Percentiles rank a stretch among this genome's conserved stretches.
These are phyloP conservation scores for Acer yangbiense DNA, from an alignment of 345 rosid genomes.

Conservation along the genomic window DNA sequence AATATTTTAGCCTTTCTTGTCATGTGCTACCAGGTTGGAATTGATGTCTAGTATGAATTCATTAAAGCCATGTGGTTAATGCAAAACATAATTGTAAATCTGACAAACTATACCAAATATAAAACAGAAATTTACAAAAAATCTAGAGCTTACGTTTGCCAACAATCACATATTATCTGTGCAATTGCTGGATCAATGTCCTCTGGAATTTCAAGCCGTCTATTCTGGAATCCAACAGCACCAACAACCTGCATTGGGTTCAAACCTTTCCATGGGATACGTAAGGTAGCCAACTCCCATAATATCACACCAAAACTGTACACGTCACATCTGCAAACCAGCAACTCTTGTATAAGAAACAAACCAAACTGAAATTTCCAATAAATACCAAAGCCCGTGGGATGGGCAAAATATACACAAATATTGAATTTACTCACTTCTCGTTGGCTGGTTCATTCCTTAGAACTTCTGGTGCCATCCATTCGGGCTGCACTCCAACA, in stretches of 20 bases:
- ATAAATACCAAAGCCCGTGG: background rate
- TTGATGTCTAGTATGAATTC: background rate
- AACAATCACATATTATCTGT: slow-evolving; percentile 79
- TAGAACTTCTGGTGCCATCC: slow-evolving; percentile 99
- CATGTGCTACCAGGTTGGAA: background rate
- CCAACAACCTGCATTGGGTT: slow-evolving; percentile 99
- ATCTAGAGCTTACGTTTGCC: slow-evolving; percentile 73
- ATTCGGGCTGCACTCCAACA: slow-evolving; percentile 77
- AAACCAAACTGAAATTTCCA: background rate
- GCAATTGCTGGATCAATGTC: slow-evolving; percentile 71
- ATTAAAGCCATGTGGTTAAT: background rate
- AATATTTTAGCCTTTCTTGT: too few species aligned
- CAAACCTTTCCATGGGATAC: slow-evolving; percentile 90
- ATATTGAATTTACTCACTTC: slow-evolving; percentile 59
- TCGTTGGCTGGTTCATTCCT: slow-evolving; percentile 96
- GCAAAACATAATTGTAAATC: background rate
- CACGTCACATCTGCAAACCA: slow-evolving; percentile 81
- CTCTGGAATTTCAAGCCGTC: slow-evolving; percentile 82
- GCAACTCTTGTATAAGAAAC: slow-evolving; percentile 22
- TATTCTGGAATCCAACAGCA: slow-evolving; percentile 96
- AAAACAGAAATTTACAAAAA: slow-evolving; percentile 9
- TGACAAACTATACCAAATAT: slow-evolving; percentile 10
- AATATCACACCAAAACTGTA: slow-evolving; percentile 97
- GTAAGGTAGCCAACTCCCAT: slow-evolving; percentile 85
- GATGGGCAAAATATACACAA: background rate